Percentiles rank a stretch among this genome's conserved stretches.
phyloP scores from a whole-genome alignment of 352 stramenopile species.

The Globisporangium heterothallicum region DNA sequence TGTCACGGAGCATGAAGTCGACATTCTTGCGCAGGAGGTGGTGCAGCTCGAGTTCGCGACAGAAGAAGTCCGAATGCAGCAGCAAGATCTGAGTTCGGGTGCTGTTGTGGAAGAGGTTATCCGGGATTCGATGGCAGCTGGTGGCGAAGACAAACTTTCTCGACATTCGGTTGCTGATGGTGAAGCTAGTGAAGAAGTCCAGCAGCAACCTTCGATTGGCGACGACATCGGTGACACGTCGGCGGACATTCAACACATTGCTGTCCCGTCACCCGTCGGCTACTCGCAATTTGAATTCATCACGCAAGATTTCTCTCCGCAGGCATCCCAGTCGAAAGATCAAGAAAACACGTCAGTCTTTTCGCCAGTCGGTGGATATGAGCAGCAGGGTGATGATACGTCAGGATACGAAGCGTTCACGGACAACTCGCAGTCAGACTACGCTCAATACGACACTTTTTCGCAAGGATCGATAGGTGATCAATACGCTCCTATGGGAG shows the following conservation, averaged over 20 bases:
- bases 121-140: too few relatives aligned
- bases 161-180: too few relatives aligned
- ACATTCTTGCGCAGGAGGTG: too few relatives aligned
- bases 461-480: constrained; percentile 6
- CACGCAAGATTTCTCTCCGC: constrained; percentile 4
- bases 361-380: not conserved
- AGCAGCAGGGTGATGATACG: not conserved
- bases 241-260: not conserved
- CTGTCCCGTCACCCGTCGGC: constrained; percentile 3
- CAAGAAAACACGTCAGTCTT: not conserved
- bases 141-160: too few relatives aligned
- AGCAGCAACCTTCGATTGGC: too few relatives aligned
- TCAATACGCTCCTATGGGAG: constrained; percentile 5
- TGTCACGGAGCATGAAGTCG: not conserved
- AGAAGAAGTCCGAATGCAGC: too few relatives aligned
- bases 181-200: too few relatives aligned
- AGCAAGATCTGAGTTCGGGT: not conserved
- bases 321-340: not conserved
- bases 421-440: not conserved
- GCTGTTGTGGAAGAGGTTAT: not conserved
- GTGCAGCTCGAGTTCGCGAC: too few relatives aligned
- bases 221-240: not conserved
- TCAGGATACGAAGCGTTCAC: not conserved
- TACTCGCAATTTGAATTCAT: constrained; percentile 17
- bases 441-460: not conserved